Evolutionary conservation across 495 filamentous ascomycete genomes (phyloP).

Genomic region (Aspergillus haitiensis): DNA sequence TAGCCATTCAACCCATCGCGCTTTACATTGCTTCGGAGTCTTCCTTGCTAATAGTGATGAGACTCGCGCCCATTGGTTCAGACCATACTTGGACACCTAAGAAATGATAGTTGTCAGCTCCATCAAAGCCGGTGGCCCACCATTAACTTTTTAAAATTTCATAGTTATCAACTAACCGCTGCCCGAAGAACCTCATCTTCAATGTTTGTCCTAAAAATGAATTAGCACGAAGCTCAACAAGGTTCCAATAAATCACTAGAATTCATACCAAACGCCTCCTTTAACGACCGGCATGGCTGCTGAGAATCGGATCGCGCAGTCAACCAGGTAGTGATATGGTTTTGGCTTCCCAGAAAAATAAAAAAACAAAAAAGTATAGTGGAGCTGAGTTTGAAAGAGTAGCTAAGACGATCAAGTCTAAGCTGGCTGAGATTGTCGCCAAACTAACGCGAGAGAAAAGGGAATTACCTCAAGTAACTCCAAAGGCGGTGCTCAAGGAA

Average conservation of each 20-base stretch:
- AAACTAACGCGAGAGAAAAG: conserved; percentile 24
- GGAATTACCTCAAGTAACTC: conserved; percentile 14
- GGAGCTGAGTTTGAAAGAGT: neutral
- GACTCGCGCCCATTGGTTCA: conserved; percentile 99
- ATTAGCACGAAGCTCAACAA: conserved; percentile 27
- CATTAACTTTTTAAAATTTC: neutral
- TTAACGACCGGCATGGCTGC: conserved; percentile 89
- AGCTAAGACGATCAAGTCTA: conserved; percentile 7
- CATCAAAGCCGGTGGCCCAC: neutral
- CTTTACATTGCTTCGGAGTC: conserved; percentile 98
- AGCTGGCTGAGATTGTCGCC: conserved; percentile 17
- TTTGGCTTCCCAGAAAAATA: too few species aligned
- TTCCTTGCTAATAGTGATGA: conserved; percentile 96
- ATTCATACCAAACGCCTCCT: conserved; percentile 87
- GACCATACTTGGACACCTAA: conserved; percentile 87
- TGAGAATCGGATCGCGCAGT: conserved; percentile 12
- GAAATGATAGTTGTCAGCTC: conserved; percentile 25
- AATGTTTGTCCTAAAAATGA: conserved; percentile 58
- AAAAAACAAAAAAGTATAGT: too few species aligned
- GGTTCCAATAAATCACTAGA: conserved; percentile 35
- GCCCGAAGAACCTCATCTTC: conserved; percentile 97
- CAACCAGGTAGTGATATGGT: neutral
- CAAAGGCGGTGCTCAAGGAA: conserved; percentile 11
- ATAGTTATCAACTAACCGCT: conserved; percentile 43
- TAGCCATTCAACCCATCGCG: conserved; percentile 97